Evolutionary conservation across 768 basidiomycete genomes (phyloP).

Genomic region (Agaricus sinodeliciosus): DNA sequence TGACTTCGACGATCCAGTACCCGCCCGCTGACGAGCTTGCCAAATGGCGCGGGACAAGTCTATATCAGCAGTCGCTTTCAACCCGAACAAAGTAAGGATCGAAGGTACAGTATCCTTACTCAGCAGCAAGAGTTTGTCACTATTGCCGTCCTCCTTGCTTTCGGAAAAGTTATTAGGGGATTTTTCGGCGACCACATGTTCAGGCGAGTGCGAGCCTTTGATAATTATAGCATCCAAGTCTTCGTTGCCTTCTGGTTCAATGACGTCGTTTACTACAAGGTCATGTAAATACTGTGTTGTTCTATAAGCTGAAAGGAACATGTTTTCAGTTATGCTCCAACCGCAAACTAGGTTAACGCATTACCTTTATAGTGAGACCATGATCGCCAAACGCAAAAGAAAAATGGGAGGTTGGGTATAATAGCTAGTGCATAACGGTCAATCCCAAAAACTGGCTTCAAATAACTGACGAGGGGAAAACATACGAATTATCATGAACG

Average conservation of each 20-base stretch:
- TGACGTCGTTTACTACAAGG: constrained; percentile 47
- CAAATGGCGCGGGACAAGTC: constrained; percentile 62
- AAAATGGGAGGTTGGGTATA: constrained; percentile 80
- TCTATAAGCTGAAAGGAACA: constrained; percentile 46
- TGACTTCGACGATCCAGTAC: constrained; percentile 11
- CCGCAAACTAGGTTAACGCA: background rate
- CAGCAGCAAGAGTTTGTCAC: constrained; percentile 34
- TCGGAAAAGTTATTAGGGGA: constrained; percentile 8
- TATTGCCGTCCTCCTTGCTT: background rate
- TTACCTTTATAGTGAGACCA: constrained; percentile 81
- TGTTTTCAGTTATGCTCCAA: background rate
- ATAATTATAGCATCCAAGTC: constrained; percentile 55
- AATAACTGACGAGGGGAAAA: constrained; percentile 7
- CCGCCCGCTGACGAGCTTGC: constrained; percentile 38
- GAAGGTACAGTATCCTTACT: constrained; percentile 45
- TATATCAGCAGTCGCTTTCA: constrained; percentile 36
- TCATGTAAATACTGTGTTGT: constrained; percentile 61
- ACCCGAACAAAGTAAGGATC: constrained; percentile 38
- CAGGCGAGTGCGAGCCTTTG: constrained; percentile 6
- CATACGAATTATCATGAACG: constrained; percentile 73
- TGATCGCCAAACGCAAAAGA: constrained; percentile 80
- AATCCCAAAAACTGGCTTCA: background rate
- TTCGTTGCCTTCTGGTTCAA: constrained; percentile 48
- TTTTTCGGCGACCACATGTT: background rate
- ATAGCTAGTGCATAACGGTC: constrained; percentile 38